Base-by-base conservation (phyloP, 352 stramenopile species). In the Phytopythium sindhum region DNA sequence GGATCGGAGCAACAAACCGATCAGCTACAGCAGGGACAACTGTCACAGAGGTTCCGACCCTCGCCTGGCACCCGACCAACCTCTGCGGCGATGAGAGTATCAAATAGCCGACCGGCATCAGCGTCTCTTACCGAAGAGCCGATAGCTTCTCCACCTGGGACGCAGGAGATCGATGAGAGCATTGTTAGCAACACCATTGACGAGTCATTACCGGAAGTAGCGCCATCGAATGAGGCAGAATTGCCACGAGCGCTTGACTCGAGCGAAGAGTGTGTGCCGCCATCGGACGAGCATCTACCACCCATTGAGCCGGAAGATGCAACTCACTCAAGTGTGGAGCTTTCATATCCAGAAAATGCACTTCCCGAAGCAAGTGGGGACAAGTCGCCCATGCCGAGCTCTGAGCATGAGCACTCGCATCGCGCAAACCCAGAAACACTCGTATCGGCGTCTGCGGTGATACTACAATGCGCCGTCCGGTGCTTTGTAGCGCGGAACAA, bases 391-490 rank as follows among this genome's bases (percentile, higher is more conserved):
- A 9, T n/a, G 15, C 15, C 41, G 24, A 24, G 15, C 7, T 21
- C 17, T 17, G 44, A 51, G 23, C 12, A 11, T 4, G 23, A 52
- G 12, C 21, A 31, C n/a, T 15, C 24, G 23, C 45, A 2, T 21
- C 23, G 1, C 5, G 7, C 24, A 9, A 23, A 52, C 23, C 1
- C 4, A 15, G 23, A 52, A 52, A 2, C 45, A 52, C 3, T 21
- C 12, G 12, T 14, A 5, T 19, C 23, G 23, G 23, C 62, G 41
- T 67, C 76, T 53, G 77, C 66, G 33, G 17, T 84, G 24, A 53
- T 62, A 11, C 66, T 86, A 9, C 74, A 86, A 61, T 86, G 77
- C 24, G 58, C 72, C 17, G 45, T 66, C 14, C 77, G 77, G 2
- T 80, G 74, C 33, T 74, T 73, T 28, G n/a, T 79, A 23, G 66